Evolutionary conservation across 495 filamentous ascomycete species (phyloP), one percentile per base, ranked within the genome.

Genomic region (Cercophora sp.): DNA sequence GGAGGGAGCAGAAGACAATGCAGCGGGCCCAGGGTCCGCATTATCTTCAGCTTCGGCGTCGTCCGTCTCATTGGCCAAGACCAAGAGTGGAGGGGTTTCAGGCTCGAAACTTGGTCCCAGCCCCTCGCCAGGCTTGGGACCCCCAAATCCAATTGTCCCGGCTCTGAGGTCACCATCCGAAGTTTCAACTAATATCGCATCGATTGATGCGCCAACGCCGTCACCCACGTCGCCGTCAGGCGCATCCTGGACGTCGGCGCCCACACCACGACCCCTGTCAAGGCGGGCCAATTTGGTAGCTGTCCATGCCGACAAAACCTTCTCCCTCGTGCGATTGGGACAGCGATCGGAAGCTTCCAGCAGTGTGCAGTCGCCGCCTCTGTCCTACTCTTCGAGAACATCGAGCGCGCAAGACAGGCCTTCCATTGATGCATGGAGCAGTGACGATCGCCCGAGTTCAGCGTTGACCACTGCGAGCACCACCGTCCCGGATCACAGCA

Each of bases 291-390:
- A 64, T 41, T 43, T 68, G 49, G 66, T 78, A 26, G 63, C 60
- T 27, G 60, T 76, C 35, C 63, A 78, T 54, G 51, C 75, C 5
- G 72, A 78, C 63, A 75, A 75, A 56, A 78, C 75, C 9, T 78
- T 78, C 55, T 70, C 72, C 19, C 52, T 77, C 23, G 60, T 75
- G 25, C 64, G 50, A 34, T 52, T 53, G 31, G 55, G 45, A n/a
- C 47, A n/a, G n/a, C 46, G 52, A 19, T 50, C 58, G 15, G 60
- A 57, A 32, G 37, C 54, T 35, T 56, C 57, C 24, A 45, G 44
- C 34, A 64, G 57, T 46, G 51, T 58, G 59, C 63, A 31, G 54
- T 69, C 64, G 48, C 62, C 62, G 63, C 60, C 56, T 51, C 55
- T 57, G 37, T 64, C 67, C 4, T 59, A 62, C 52, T 71, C 68